Evolutionary conservation across 2,329 filamentous ascomycete species (phyloP), one percentile per base, ranked within the genome.

Genomic region (Macrophomina phaseolina): DNA sequence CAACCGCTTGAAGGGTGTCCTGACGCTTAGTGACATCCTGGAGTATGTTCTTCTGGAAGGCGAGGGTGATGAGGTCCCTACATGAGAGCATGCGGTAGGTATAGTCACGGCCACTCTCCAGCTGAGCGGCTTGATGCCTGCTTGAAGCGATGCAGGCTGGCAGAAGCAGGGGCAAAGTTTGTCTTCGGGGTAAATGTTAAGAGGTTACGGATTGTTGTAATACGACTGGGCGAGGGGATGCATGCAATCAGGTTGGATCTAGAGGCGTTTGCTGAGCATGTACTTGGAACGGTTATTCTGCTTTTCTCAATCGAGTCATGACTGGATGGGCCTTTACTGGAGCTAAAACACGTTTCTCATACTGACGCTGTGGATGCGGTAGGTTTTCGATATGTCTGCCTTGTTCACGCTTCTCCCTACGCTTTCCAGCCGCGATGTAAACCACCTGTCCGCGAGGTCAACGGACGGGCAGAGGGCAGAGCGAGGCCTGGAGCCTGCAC

Each of bases 1-100:
- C 63, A 92, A 90, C 76, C 89, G 90, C 71, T 87, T 99, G 65
- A 91, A 90, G 77, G 95, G 95, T 55, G 88, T 99, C 65, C 89
- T 99, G 68, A 97, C 94, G 6, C 84, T 99, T 65, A 98, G 94
- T 67, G 95, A 99, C 80, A 97, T 99, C 71, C 86, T 99, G 71
- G 93, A 97, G 74, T 97, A 99, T 77, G 92, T 97, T 64, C 84
- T 99, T 70, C 84, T 97, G 28, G 87, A 92, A 72, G 92, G 92
- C 63, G 90, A 92, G 74, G 89, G 88, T 71, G 85, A 89, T 42
- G 71, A 73, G 53, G 55, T 18, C 9, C 30, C 42, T 16, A 28
- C 58, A 14, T 51, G 5, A 62, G 12, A 48, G 11, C 14, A 30
- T 28, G 28, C 32, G 58, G 7, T 6, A 48, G 34, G 4, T 4